Evolutionary conservation across 306 rosid species (phyloP), one percentile per base, ranked within the genome.

Genomic region (Mimosa bimucronata): DNA sequence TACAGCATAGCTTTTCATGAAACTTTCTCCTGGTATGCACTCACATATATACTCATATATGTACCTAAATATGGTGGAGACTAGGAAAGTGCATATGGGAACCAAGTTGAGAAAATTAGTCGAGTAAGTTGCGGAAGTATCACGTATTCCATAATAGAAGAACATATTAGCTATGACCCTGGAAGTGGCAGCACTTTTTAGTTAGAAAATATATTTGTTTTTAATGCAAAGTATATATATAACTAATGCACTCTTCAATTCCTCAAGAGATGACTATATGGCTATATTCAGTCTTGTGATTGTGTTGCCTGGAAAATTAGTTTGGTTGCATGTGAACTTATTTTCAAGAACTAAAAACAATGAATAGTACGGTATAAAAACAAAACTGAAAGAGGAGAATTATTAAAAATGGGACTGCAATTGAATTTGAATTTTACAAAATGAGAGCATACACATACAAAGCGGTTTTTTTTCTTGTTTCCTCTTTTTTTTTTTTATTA

Each of bases 71-170:
- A 91, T 37, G 73, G 82, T 52, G 5, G 94, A 91, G 34, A 79
- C 58, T 16, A 83, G 21, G 78, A 88, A 93, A 18, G 97, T 89
- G 72, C 37, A 82, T 4, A 88, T 85, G 3, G 94, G 97, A 45
- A 89, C 44, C 18, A 93, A 68, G 84, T 85, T 93, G 61, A 93
- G 92, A 72, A 89, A 87, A 46, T 88, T 88, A 29, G 82, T 61
- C 23, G 92, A 82, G 74, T 93, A 91, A 8, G 94, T 83, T 23
- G 94, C 90, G 3, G 90, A 42, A 15, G 94, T 93, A 79, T 91
- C 91, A 74, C 91, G 73, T 4, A 93, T 83, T 18, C 97, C 97
- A 83, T 82, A 88, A 62, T 88, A 89, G 64, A 64, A 88, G 66
- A 91, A 14, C 86, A 83, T 65, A 16, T 91, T 86, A n/a, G 7